A percentile compares a stretch with the other conserved stretches of the same genome.
Conservation (phyloP, 2,329 filamentous ascomycete species). For the Cladophialophora chaetospira region DNA sequence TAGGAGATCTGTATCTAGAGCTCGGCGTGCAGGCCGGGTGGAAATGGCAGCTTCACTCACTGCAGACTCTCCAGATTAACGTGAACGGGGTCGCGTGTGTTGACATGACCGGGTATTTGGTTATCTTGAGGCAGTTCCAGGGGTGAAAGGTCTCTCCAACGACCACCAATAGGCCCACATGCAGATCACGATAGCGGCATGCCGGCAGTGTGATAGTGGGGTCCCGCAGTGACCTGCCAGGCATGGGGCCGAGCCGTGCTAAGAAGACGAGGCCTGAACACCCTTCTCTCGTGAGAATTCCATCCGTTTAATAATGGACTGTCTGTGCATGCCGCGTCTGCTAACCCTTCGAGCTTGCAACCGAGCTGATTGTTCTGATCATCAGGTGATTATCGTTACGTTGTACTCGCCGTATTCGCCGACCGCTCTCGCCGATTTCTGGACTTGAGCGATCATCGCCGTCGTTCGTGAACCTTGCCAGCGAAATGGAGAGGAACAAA, state of each 20-base stretch:
- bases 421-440: background rate
- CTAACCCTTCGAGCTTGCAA: too few relatives aligned
- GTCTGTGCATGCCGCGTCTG: too few relatives aligned
- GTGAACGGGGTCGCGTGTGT: too few relatives aligned
- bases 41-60: background rate
- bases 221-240: background rate
- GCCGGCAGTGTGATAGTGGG: conserved; percentile 5
- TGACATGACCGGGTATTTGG: background rate
- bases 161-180: background rate
- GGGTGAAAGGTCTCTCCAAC: background rate
- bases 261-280: background rate
- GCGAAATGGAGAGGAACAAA: conserved; percentile 2
- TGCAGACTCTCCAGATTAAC: background rate
- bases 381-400: background rate
- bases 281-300: background rate
- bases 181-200: conserved; percentile 3
- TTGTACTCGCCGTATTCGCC: conserved; percentile 8
- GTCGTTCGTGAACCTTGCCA: background rate
- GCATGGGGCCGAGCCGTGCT: background rate
- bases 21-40: background rate
- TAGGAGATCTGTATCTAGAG: background rate
- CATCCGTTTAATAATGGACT: too few relatives aligned
- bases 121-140: background rate
- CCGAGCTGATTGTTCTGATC: too few relatives aligned
- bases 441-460: background rate